A percentile compares a stretch with the other conserved stretches of the same genome.
These are phyloP conservation scores for Mycena galopus DNA, from an alignment of 768 basidiomycete genomes.

Conservation along the genomic window DNA sequence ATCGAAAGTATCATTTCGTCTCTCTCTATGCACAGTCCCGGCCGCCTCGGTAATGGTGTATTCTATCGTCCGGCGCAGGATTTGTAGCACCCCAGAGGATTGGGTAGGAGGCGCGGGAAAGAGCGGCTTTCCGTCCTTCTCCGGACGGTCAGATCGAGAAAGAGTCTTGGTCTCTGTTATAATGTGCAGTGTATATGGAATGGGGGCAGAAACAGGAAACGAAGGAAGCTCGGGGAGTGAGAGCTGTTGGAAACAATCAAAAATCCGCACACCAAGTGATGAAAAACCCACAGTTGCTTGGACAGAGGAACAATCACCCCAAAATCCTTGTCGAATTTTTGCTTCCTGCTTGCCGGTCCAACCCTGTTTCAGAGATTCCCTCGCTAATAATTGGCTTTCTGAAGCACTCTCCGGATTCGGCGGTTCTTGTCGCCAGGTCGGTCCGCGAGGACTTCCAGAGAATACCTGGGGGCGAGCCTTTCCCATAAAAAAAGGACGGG, in stretches of 20 bases:
- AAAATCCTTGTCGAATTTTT: conserved; percentile 8
- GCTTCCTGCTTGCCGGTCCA: not conserved
- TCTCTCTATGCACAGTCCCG: too few relatives aligned
- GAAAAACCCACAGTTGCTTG: not conserved
- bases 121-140: conserved; percentile 19
- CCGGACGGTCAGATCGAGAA: not conserved
- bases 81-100: not conserved
- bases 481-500: conserved; percentile 14
- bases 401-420: conserved; percentile 6
- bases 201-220: conserved; percentile 3
- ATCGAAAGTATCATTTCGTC: too few relatives aligned
- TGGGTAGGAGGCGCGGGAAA: conserved; percentile 10
- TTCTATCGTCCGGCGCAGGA: too few relatives aligned
- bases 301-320: conserved; percentile 15
- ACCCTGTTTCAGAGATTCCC: conserved; percentile 11
- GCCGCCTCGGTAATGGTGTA: too few relatives aligned
- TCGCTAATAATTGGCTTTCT: not conserved
- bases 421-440: not conserved
- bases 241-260: not conserved
- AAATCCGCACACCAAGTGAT: not conserved
- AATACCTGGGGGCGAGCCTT: not conserved
- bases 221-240: too few relatives aligned
- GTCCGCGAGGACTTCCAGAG: conserved; percentile 14
- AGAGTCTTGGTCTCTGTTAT: conserved; percentile 7
- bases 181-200: conserved; percentile 5